These are phyloP conservation scores for Citrullus mucosospermus DNA, from an alignment of 306 rosid genomes.

Conservation along the genomic window DNA sequence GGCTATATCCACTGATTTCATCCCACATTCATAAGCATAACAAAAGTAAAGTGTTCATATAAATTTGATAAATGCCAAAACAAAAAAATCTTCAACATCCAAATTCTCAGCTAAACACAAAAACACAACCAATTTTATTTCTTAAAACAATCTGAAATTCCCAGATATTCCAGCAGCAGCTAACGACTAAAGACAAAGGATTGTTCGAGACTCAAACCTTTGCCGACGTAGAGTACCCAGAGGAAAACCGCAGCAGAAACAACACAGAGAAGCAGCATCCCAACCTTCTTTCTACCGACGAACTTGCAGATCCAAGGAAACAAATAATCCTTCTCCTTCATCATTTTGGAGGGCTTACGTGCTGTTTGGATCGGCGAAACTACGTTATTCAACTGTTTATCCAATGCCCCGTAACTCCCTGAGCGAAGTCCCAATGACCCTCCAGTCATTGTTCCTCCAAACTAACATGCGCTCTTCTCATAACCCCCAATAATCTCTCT, in stretches of 20 bases:
- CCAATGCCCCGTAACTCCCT: constrained; percentile 73
- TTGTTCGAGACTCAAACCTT: constrained; percentile 34
- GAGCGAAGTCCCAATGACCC: constrained; percentile 87
- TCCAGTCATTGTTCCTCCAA: constrained; percentile 59
- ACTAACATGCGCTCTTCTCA: constrained; percentile 35
- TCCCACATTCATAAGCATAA: not conserved
- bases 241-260: constrained; percentile 69
- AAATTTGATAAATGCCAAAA: not conserved
- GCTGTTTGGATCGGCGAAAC: constrained; percentile 49
- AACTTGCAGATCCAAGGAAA: constrained; percentile 77
- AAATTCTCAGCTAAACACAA: not conserved
- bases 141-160: not conserved
- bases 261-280: constrained; percentile 72
- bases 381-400: constrained; percentile 56
- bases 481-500: constrained; percentile 23
- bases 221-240: constrained; percentile 75
- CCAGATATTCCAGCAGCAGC: not conserved
- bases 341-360: constrained; percentile 67
- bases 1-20: not conserved
- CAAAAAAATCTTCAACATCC: not conserved
- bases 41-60: not conserved
- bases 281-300: constrained; percentile 72
- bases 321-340: constrained; percentile 65
- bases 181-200: not conserved
- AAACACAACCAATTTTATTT: not conserved